Percentiles rank a stretch among this genome's conserved stretches.
Conservation (phyloP, 1,284 basidiomycete species). For the Mrakiaceae sp. region DNA sequence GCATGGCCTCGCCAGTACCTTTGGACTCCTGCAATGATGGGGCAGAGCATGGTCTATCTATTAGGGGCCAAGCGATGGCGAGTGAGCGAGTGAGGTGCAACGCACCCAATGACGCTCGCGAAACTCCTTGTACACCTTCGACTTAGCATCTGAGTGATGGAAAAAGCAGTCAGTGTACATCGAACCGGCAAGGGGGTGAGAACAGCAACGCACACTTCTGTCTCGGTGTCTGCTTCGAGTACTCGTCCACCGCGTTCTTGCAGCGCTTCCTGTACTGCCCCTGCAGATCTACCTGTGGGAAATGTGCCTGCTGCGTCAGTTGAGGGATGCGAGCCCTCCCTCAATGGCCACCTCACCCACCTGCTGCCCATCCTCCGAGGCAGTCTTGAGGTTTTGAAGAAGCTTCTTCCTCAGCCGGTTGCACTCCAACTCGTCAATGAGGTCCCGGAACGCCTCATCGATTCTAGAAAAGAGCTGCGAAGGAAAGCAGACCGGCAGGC, state of each 20-base stretch:
- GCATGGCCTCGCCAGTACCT: neutral
- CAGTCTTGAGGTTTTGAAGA: conserved; percentile 1
- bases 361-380: neutral
- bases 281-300: neutral
- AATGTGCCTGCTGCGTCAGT: neutral
- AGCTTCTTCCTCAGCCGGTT: neutral
- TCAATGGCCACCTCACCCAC: neutral
- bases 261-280: neutral
- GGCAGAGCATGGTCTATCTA: too few species aligned
- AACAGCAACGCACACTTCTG: neutral
- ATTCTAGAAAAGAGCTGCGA: neutral
- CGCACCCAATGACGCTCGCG: neutral
- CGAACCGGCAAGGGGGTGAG: too few species aligned
- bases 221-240: neutral
- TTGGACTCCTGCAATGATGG: neutral
- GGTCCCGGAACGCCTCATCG: neutral
- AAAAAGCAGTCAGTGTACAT: neutral
- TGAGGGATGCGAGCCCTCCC: too few species aligned
- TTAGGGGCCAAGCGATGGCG: too few species aligned
- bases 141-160: neutral
- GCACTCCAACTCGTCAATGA: neutral
- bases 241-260: neutral
- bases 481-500: too few species aligned
- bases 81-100: neutral
- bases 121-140: neutral